These are phyloP conservation scores for Ogataea methylovora DNA, from an alignment of 805 yeast genomes.

Conservation along the genomic window DNA sequence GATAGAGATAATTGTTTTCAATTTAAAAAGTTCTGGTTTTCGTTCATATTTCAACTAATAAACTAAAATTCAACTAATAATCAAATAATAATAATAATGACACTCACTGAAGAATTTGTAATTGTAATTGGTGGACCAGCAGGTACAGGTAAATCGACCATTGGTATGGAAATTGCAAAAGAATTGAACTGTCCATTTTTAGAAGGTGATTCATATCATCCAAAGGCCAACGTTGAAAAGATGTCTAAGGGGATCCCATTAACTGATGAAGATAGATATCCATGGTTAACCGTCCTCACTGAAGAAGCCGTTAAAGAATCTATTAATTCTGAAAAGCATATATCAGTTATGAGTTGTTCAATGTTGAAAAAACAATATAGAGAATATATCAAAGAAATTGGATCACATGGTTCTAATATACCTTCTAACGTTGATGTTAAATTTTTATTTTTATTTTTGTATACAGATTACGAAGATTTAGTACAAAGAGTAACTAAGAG, in stretches of 20 bases:
- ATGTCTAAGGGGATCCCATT: conserved; percentile 80
- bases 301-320: conserved; percentile 32
- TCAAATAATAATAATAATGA: too few species aligned
- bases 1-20: too few species aligned
- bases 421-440: conserved; percentile 21
- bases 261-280: conserved; percentile 88
- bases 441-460: conserved; percentile 59
- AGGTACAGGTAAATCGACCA: conserved; percentile 90
- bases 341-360: conserved; percentile 72
- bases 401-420: conserved; percentile 7
- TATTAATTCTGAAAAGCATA: conserved; percentile 11
- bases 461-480: conserved; percentile 56
- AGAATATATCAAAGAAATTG: conserved; percentile 40
- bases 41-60: too few species aligned
- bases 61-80: too few species aligned
- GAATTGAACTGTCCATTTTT: conserved; percentile 47
- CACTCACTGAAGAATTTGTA: conserved; percentile 4
- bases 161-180: conserved; percentile 46
- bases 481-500: conserved; percentile 55
- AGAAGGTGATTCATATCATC: conserved; percentile 86
- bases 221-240: conserved; percentile 60
- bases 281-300: conserved; percentile 63
- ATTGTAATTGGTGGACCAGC: conserved; percentile 88
- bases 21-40: too few species aligned
- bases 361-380: conserved; percentile 74